phyloP scores from a whole-genome alignment of 352 stramenopile species.

The Phytopythium mirpurense region DNA sequence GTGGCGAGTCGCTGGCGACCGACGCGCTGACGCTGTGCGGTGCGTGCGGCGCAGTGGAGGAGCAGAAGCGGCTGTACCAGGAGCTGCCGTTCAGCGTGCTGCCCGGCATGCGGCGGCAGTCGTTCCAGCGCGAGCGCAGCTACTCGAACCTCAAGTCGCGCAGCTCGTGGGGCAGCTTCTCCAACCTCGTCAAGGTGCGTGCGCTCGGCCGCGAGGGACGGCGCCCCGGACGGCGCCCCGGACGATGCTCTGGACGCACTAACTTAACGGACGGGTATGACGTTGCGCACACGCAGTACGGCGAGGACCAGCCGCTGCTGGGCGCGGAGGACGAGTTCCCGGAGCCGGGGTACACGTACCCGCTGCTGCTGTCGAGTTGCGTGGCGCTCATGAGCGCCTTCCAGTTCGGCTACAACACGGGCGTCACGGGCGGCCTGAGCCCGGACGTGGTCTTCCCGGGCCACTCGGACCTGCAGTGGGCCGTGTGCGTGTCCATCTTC shows the following conservation, averaged over 20 bases:
- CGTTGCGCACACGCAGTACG: constrained; percentile 18
- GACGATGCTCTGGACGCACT: too few relatives aligned
- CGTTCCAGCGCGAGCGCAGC: constrained; percentile 66
- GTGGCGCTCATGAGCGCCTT: constrained; percentile 67
- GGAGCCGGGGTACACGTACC: constrained; percentile 61
- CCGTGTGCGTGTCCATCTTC: constrained; percentile 66
- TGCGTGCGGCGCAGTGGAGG: constrained; percentile 33
- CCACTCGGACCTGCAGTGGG: constrained; percentile 59
- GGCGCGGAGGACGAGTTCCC: constrained; percentile 51
- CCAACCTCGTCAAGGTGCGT: constrained; percentile 32
- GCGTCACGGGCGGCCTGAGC: constrained; percentile 62
- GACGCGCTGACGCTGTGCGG: too few relatives aligned
- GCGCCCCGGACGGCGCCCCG: too few relatives aligned
- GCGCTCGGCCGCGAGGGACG: too few relatives aligned
- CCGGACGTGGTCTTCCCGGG: constrained; percentile 57
- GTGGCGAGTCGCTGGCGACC: too few relatives aligned
- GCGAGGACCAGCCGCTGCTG: constrained; percentile 69
- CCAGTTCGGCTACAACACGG: constrained; percentile 75
- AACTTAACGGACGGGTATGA: not conserved
- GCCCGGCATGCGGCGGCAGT: constrained; percentile 63
- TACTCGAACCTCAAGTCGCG: constrained; percentile 63
- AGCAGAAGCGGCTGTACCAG: constrained; percentile 70
- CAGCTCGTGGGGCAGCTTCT: constrained; percentile 54
- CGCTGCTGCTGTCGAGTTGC: constrained; percentile 56
- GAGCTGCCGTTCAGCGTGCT: constrained; percentile 70